These are phyloP conservation scores for Gymnopus androsaceus DNA, from an alignment of 1,284 basidiomycete genomes.

Conservation along the genomic window DNA sequence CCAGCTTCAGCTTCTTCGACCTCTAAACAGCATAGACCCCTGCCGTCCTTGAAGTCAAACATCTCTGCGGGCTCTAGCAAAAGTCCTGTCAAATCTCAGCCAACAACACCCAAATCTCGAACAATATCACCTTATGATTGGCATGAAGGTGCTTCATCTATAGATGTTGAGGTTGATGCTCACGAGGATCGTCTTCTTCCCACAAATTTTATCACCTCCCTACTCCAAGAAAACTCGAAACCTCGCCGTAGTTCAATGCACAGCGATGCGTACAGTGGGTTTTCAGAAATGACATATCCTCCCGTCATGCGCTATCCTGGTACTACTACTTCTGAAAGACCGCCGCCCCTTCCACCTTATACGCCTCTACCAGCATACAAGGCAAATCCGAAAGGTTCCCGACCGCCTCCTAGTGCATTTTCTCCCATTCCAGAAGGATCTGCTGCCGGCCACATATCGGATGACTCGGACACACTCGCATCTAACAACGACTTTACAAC, in stretches of 20 bases:
- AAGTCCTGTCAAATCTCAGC: constrained; percentile 14
- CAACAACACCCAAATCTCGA: constrained; percentile 23
- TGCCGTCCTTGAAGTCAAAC: background rate
- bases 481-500: constrained; percentile 25
- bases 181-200: constrained; percentile 58
- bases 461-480: constrained; percentile 35
- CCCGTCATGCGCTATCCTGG: constrained; percentile 29
- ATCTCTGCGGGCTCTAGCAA: background rate
- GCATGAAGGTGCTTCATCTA: constrained; percentile 62
- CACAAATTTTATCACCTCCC: constrained; percentile 60
- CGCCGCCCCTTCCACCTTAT: constrained; percentile 14
- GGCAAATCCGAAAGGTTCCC: constrained; percentile 27
- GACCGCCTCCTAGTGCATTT: constrained; percentile 39
- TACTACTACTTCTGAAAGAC: constrained; percentile 15
- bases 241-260: constrained; percentile 32
- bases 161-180: constrained; percentile 56
- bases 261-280: constrained; percentile 45
- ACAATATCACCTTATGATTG: constrained; percentile 49
- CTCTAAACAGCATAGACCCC: background rate
- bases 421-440: constrained; percentile 30
- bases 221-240: constrained; percentile 46
- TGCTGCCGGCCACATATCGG: constrained; percentile 23
- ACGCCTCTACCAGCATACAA: constrained; percentile 16
- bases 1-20: background rate
- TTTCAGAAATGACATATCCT: constrained; percentile 56